phyloP scores from a whole-genome alignment of 768 basidiomycete species.

The Chalciporus sphaerocephalus region DNA sequence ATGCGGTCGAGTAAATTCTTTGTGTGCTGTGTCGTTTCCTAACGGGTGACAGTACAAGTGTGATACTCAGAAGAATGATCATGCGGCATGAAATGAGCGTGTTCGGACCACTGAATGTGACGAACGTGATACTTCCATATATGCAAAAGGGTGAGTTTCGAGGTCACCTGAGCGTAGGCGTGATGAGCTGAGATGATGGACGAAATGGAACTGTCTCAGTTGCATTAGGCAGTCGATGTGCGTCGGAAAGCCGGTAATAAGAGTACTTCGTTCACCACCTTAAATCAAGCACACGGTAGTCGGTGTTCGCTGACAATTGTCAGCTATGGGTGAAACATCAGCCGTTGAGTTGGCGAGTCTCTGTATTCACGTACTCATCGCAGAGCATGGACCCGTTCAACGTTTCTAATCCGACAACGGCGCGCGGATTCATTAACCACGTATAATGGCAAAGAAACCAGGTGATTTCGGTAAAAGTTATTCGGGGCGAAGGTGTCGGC shows the following conservation, averaged over 20 bases:
- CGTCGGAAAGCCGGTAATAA: slow-evolving; percentile 44
- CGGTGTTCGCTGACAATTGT: background rate
- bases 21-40: too few relatives aligned
- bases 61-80: slow-evolving; percentile 33
- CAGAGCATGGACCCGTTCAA: slow-evolving; percentile 49
- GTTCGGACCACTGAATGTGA: slow-evolving; percentile 42
- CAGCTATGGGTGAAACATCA: slow-evolving; percentile 55
- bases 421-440: slow-evolving; percentile 32
- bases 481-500: slow-evolving; percentile 46
- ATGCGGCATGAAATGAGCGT: slow-evolving; percentile 37
- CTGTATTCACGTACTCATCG: slow-evolving; percentile 51
- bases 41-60: too few relatives aligned
- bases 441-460: slow-evolving; percentile 39
- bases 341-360: slow-evolving; percentile 49
- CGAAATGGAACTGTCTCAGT: slow-evolving; percentile 42
- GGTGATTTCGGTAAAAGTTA: slow-evolving; percentile 50
- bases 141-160: slow-evolving; percentile 32
- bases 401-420: slow-evolving; percentile 38
- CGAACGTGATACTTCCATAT: slow-evolving; percentile 46
- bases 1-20: slow-evolving; percentile 50
- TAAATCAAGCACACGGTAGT: background rate
- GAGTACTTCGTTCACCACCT: slow-evolving; percentile 4
- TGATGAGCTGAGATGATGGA: background rate
- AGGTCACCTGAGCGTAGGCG: background rate
- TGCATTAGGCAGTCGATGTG: slow-evolving; percentile 50